Evolutionary conservation across 495 filamentous ascomycete genomes (phyloP), one percentile per base, ranked within the genome.

Genomic region (Penicillium tannophilum): DNA sequence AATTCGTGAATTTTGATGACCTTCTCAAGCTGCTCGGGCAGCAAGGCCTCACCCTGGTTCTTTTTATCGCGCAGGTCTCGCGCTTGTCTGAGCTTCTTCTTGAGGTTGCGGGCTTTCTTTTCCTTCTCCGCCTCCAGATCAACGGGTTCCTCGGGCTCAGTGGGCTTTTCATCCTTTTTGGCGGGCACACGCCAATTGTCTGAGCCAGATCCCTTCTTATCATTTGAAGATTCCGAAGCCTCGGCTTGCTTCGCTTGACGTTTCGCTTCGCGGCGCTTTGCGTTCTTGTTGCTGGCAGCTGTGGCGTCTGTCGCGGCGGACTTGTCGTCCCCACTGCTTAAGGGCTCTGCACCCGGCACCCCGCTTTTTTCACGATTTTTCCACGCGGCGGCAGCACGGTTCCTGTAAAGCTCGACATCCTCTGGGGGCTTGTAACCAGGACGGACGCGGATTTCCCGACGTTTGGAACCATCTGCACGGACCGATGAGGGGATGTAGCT

Each of bases 1-100:
- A 99, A 81, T 74, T 97, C 94, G 51, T 91, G 90, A 67, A 99
- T 95, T 73, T 93, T 96, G 67, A 96, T 94, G 46, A 99, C 89
- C 77, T 99, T 99, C 58, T 92, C 93, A 53, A 98, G 87, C 76
- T 99, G 95, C 74, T 99, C 95, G 0, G 95, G 95, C 14, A 96
- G 77, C 60, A 99, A 72, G 0, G 80, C 76, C 60, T 89, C 88
- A 24, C 94, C 95, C 39, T 86, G 84, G 23, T 96, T 90, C 74
- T 97, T 96, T 80, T 96, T 97, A 64, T 86, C 88, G 65, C 89
- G 88, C 43, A 99, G 76, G 1, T 98, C 94, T 61, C 88, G 88
- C 3, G 94, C 94, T 70, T 98, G 95, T 57, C 90, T 85, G 39
- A 99, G 82, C 70, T 98, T 99, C 79, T 99, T 99, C 75, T 88